phyloP scores from a whole-genome alignment of 2,329 filamentous ascomycete genomes.

The Cladosporium sphaerospermum region DNA sequence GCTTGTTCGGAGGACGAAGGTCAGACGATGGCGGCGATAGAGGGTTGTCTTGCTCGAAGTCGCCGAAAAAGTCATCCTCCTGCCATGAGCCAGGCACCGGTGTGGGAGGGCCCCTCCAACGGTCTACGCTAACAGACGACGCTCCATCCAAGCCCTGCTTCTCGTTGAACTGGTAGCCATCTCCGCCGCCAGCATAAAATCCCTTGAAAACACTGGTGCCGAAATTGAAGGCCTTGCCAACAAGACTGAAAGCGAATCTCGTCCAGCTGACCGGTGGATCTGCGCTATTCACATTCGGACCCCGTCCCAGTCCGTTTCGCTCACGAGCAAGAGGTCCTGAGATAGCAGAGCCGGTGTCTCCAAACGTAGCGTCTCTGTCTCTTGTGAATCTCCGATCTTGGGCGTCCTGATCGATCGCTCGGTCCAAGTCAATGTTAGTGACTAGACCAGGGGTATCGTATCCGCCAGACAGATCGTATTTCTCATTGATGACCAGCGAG shows the following conservation, averaged over 20 bases:
- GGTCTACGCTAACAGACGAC: not conserved
- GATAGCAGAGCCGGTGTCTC: slow-evolving; percentile 11
- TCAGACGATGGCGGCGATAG: slow-evolving; percentile 28
- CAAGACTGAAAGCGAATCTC: slow-evolving; percentile 53
- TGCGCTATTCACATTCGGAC: slow-evolving; percentile 13
- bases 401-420: not conserved
- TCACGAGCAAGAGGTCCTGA: slow-evolving; percentile 29
- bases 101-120: slow-evolving; percentile 28
- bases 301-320: slow-evolving; percentile 29
- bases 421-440: slow-evolving; percentile 33
- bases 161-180: slow-evolving; percentile 54
- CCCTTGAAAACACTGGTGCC: slow-evolving; percentile 70
- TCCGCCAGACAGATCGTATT: slow-evolving; percentile 46
- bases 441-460: slow-evolving; percentile 42
- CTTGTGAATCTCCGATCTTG: slow-evolving; percentile 4
- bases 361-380: not conserved
- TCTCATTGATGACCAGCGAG: slow-evolving; percentile 46
- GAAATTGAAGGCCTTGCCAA: slow-evolving; percentile 79
- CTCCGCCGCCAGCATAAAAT: slow-evolving; percentile 79
- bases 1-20: slow-evolving; percentile 34
- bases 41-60: slow-evolving; percentile 38
- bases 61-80: slow-evolving; percentile 40
- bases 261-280: slow-evolving; percentile 42
- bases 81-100: slow-evolving; percentile 52
- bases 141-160: slow-evolving; percentile 20